Evolutionary conservation across 78 protist genomes (phyloP), one percentile per base, ranked within the genome.

Genomic region (Chrysochromulina parva): DNA sequence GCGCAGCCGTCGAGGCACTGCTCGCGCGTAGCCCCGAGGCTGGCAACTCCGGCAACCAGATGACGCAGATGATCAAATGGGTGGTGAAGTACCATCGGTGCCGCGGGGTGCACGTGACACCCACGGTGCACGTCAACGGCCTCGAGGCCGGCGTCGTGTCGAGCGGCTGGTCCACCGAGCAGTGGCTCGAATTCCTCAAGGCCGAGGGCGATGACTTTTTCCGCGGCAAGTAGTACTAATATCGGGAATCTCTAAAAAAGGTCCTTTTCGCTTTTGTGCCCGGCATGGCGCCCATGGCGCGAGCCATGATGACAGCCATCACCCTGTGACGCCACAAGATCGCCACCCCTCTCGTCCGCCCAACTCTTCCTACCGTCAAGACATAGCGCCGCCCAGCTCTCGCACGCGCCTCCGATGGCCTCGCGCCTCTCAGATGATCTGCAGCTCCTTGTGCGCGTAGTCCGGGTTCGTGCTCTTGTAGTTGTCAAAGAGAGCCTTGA

Each of bases 91-190:
- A n/a, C 86, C 92, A 89, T 71, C 92, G 92, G 3, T 50, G 60
- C 76, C 92, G 92, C 5, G 76, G 71, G 10, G 88, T 89, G 52
- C 92, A 89, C 66, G 87, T 89, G 24, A 89, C 92, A 0, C 92
- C 92, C 16, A 89, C 92, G 4, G 92, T 89, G 16, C 24, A 38
- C 86, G 38, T 89, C 67, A 73, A 89, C 57, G 92, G 92, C 2
- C 53, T 89, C 48, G 87, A 89, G 62, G 87, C 92, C 3, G 24
- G 59, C 5, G 58, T 22, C 50, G 67, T 89, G n/a, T 9, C 50
- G 38, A 28, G 57, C 60, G 26, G 87, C 87, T 89, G 65, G 85
- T 14, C 69, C 13, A 52, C 60, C 24, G 82, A 38, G 38, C 71
- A 89, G 86, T 89, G 92, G 92, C 10, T 19, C 16, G 22, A 0